These are phyloP conservation scores for Pythium plurisporium DNA, from an alignment of 352 stramenopile genomes.

Conservation along the genomic window DNA sequence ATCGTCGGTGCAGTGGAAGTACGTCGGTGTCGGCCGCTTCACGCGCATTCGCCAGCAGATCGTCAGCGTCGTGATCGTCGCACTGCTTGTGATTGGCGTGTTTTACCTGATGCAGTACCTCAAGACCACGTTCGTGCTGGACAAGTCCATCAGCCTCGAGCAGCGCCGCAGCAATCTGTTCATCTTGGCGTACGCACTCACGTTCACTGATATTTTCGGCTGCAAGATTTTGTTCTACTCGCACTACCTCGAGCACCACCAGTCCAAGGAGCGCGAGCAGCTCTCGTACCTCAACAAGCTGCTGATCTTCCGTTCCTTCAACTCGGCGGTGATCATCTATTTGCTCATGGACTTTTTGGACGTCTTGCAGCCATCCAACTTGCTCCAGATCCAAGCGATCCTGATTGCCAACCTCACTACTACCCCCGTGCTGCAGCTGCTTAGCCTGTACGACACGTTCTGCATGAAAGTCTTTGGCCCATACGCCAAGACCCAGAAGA, in stretches of 20 bases:
- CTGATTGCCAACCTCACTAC: constrained; percentile 76
- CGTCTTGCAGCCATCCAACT: constrained; percentile 55
- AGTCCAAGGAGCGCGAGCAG: constrained; percentile 66
- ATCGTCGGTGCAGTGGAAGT: constrained; percentile 67
- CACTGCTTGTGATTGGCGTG: constrained; percentile 43
- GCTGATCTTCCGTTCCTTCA: constrained; percentile 66
- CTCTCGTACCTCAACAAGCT: constrained; percentile 79
- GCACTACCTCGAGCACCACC: constrained; percentile 50
- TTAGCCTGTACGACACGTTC: constrained; percentile 50
- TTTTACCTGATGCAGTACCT: constrained; percentile 44
- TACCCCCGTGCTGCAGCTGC: constrained; percentile 55
- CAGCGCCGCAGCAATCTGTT: constrained; percentile 43
- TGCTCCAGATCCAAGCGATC: constrained; percentile 70
- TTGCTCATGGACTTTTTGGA: constrained; percentile 73
- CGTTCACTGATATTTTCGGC: constrained; percentile 52
- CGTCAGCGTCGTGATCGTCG: constrained; percentile 41
- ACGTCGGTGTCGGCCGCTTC: constrained; percentile 39
- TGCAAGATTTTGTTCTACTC: constrained; percentile 60
- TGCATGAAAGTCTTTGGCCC: constrained; percentile 38
- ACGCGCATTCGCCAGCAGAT: constrained; percentile 40
- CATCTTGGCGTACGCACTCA: constrained; percentile 45
- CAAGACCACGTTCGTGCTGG: constrained; percentile 33
- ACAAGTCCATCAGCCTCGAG: constrained; percentile 17
- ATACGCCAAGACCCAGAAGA: constrained; percentile 61
- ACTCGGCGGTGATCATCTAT: constrained; percentile 71